These are phyloP conservation scores for Entoloma clypeatum DNA, from an alignment of 1,284 basidiomycete genomes.

Conservation along the genomic window DNA sequence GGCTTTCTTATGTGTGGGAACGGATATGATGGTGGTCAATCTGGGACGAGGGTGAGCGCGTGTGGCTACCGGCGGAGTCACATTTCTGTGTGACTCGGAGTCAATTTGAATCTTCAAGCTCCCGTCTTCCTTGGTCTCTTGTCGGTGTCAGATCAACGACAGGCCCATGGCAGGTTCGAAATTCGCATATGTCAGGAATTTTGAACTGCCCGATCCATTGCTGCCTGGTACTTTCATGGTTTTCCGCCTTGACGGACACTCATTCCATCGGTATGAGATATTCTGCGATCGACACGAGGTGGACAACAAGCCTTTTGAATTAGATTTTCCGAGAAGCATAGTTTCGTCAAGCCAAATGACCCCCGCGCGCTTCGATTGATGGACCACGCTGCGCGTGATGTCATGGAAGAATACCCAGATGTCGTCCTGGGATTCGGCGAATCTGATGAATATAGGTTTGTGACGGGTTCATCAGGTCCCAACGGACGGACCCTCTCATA, in stretches of 20 bases:
- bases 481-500: neutral
- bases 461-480: slow-evolving; percentile 4
- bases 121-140: too few species aligned
- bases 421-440: slow-evolving; percentile 90
- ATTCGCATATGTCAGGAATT: slow-evolving; percentile 88
- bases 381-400: slow-evolving; percentile 83
- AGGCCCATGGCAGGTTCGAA: slow-evolving; percentile 91
- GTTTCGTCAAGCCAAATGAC: slow-evolving; percentile 92
- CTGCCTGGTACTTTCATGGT: slow-evolving; percentile 85
- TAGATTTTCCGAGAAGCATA: slow-evolving; percentile 84
- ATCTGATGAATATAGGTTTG: slow-evolving; percentile 94
- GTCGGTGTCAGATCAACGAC: too few species aligned
- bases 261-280: slow-evolving; percentile 80
- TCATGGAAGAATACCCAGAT: slow-evolving; percentile 83
- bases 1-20: slow-evolving; percentile 5
- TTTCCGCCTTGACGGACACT: slow-evolving; percentile 89
- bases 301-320: slow-evolving; percentile 10
- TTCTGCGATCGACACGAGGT: slow-evolving; percentile 1
- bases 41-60: slow-evolving; percentile 1
- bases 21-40: slow-evolving; percentile 11
- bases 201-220: slow-evolving; percentile 85
- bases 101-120: slow-evolving; percentile 14
- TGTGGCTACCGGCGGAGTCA: slow-evolving; percentile 15
- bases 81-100: slow-evolving; percentile 13
- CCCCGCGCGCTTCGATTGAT: slow-evolving; percentile 82